Base-by-base conservation (phyloP, 192 early-diverging fungal genomes). In the Spizellomyces punctatus region DNA sequence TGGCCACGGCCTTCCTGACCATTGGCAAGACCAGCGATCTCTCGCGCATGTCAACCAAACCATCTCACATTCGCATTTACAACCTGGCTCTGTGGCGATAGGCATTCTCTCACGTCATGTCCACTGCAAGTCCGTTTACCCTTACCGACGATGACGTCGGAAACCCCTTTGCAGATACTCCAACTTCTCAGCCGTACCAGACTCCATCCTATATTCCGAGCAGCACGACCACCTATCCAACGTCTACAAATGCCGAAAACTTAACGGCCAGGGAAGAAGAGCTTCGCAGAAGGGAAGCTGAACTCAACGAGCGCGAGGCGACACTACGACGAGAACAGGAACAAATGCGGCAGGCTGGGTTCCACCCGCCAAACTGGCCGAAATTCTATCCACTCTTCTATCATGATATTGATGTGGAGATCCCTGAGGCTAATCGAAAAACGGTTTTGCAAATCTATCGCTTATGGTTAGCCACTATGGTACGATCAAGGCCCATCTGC, bases 341-440 rank as follows among this genome's bases (percentile, higher is more conserved):
- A 43, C 82, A 85, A 58, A 77, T 91, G 64, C 79, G 84, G 14
- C 75, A 76, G 42, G 77, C 78, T 36, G 89, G 88, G 10, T 75
- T 86, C 19, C 78, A 88, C 46, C 89, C 90, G n/a, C 83, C 89
- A 46, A 92, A 93, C 78, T 82, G 75, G 77, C 93, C 92, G 5
- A 91, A 91, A 55, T 90, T 91, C 67, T 94, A 91, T 58, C 92
- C 93, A 10, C 71, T 93, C 67, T 87, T 95, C 71, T 92, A 93
- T 77, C 88, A 92, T 64, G 84, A 71, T 22, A 71, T 71, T 46
- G 58, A 64, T 16, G 67, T 19, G 12, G 91, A 92, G 76, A 89
- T 93, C 58, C 91, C 92, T 46, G 77, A 79, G 14, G 77, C 85
- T 49, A 83, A 89, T 68, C 86, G 87, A 71, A 68, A 71, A n/a